Conservation (phyloP, 1,139 yeast genomes). For the Scheffersomyces titani region DNA sequence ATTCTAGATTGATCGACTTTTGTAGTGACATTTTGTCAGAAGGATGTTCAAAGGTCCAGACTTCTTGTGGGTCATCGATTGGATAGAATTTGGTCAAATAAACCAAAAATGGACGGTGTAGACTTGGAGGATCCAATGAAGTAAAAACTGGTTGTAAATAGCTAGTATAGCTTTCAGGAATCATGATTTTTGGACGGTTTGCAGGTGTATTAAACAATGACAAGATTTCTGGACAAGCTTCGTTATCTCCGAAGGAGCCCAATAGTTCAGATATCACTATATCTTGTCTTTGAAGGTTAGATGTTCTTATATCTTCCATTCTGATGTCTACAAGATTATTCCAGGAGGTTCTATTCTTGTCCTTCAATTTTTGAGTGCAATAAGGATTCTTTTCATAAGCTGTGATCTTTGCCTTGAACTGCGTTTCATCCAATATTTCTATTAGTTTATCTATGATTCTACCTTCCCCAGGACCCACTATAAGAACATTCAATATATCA, state of each 20-base stretch:
- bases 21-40: slow-evolving; percentile 5
- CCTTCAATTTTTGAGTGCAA: slow-evolving; percentile 52
- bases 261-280: slow-evolving; percentile 76
- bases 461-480: slow-evolving; percentile 90
- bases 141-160: slow-evolving; percentile 67
- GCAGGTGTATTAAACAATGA: slow-evolving; percentile 14
- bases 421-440: slow-evolving; percentile 27
- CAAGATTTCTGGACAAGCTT: slow-evolving; percentile 79
- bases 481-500: slow-evolving; percentile 37
- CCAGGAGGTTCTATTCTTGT: slow-evolving; percentile 48
- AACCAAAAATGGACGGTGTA: slow-evolving; percentile 60
- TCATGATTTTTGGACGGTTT: slow-evolving; percentile 39
- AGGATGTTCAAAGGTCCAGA: slow-evolving; percentile 62
- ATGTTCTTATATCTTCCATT: slow-evolving; percentile 54
- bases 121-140: slow-evolving; percentile 33
- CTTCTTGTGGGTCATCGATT: slow-evolving; percentile 34
- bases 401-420: slow-evolving; percentile 13
- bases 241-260: slow-evolving; percentile 93
- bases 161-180: slow-evolving; percentile 66
- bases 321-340: slow-evolving; percentile 47
- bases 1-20: slow-evolving; percentile 13
- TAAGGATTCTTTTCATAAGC: slow-evolving; percentile 69
- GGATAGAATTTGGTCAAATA: slow-evolving; percentile 53
- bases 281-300: slow-evolving; percentile 39
- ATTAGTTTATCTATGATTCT: slow-evolving; percentile 62